Conservation (phyloP, 2,329 filamentous ascomycete genomes). For the Macrophomina tecta region DNA sequence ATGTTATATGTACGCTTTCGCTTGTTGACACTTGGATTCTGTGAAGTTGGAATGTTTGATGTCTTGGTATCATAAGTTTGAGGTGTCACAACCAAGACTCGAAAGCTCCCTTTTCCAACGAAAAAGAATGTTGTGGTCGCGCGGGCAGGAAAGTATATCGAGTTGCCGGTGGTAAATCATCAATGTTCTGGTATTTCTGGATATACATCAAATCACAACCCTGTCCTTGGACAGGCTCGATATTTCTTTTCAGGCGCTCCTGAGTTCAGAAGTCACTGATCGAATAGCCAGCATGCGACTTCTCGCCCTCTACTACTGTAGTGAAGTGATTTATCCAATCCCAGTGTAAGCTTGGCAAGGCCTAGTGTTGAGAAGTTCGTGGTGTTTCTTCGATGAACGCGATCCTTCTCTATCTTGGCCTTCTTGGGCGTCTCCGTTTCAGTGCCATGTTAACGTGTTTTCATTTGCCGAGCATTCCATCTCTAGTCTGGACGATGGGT, state of each 20-base stretch:
- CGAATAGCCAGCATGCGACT: too few species aligned
- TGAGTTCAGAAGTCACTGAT: too few species aligned
- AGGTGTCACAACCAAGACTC: constrained; percentile 16
- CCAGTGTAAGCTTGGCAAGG: background rate
- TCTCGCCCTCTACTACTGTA: too few species aligned
- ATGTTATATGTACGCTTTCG: constrained; percentile 23
- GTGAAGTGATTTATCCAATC: background rate
- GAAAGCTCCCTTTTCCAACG: background rate
- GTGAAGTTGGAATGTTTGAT: constrained; percentile 14
- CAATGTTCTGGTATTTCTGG: too few species aligned
- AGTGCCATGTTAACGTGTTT: background rate
- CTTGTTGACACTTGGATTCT: constrained; percentile 10
- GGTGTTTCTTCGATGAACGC: background rate
- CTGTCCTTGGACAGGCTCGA: too few species aligned
- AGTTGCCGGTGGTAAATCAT: background rate
- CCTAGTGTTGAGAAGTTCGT: background rate
- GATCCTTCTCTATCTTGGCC: background rate
- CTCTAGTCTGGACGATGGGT: background rate
- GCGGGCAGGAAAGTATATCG: background rate
- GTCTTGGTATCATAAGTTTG: constrained; percentile 19
- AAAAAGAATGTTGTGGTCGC: background rate
- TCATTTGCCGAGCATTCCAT: constrained; percentile 8
- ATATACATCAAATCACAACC: too few species aligned
- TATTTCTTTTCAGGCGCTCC: too few species aligned
- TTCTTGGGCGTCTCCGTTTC: background rate